A percentile compares a stretch with the other conserved stretches of the same genome.
phyloP scores from a whole-genome alignment of 306 rosid species.

The Clitoria ternatea region DNA sequence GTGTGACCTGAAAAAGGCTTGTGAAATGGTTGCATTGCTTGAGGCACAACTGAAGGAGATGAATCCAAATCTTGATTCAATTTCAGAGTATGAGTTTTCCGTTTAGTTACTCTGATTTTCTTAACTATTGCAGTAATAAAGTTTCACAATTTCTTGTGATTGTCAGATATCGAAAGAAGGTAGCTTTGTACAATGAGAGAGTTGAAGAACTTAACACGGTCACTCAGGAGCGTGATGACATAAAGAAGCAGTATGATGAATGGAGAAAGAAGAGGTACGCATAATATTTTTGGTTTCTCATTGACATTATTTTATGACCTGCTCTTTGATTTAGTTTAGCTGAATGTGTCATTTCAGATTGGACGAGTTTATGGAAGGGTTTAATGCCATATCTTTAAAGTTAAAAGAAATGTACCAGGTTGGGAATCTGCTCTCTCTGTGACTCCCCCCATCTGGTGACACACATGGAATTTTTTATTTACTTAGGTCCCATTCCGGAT shows the following conservation, averaged over 20 bases:
- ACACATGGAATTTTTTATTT: background rate
- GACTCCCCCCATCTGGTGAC: background rate
- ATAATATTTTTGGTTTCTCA: background rate
- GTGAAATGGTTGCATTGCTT: constrained; percentile 66
- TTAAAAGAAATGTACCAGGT: constrained; percentile 98
- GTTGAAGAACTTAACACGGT: constrained; percentile 82
- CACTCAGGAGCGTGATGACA: constrained; percentile 78
- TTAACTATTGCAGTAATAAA: constrained; percentile 17
- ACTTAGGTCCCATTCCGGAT: no score
- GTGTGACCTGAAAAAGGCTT: constrained; percentile 69
- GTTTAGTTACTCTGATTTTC: background rate
- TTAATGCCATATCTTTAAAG: constrained; percentile 87
- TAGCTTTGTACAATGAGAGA: constrained; percentile 70
- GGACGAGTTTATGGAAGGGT: constrained; percentile 98
- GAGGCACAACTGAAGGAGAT: constrained; percentile 93
- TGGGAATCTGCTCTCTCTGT: constrained; percentile 19
- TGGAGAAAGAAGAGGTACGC: constrained; percentile 82
- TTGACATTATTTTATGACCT: constrained; percentile 2
- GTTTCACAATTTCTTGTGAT: constrained; percentile 7
- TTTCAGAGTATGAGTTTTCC: constrained; percentile 65
- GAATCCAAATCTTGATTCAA: constrained; percentile 97
- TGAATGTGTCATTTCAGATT: constrained; percentile 45
- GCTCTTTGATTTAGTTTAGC: background rate
- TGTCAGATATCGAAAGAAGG: constrained; percentile 75
- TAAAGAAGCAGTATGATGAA: constrained; percentile 83